A percentile compares a stretch with the other conserved stretches of the same genome.
Conservation (phyloP, 306 rosid species). For the Rosa rugosa region DNA sequence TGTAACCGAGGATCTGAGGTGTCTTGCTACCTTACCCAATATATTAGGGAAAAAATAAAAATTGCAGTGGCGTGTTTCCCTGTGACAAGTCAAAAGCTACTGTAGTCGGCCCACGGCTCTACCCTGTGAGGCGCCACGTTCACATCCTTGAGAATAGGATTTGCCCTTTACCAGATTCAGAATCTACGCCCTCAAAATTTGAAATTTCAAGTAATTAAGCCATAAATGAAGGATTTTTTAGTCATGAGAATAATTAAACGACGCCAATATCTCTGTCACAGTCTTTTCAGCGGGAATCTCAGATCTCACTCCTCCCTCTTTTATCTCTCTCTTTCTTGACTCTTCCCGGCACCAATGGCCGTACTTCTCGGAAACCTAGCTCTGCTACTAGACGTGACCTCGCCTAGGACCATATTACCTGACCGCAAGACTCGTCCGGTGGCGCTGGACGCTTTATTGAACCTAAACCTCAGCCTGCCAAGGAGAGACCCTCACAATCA, state of each 20-base stretch:
- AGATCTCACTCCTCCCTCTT: not conserved
- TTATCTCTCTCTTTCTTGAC: not conserved
- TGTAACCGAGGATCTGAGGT: no score
- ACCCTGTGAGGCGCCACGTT: conserved; percentile 34
- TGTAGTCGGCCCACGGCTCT: conserved; percentile 44
- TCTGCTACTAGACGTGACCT: conserved; percentile 57
- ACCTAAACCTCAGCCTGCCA: conserved; percentile 29
- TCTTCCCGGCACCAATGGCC: conserved; percentile 48
- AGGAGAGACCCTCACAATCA: conserved; percentile 46
- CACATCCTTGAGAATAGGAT: conserved; percentile 1
- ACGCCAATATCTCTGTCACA: conserved; percentile 35
- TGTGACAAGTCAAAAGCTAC: not conserved
- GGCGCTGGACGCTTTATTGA: conserved; percentile 53
- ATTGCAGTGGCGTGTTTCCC: conserved; percentile 13
- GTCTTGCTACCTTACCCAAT: no score
- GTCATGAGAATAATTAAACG: conserved; percentile 20
- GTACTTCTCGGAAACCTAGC: conserved; percentile 69
- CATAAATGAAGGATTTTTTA: conserved; percentile 14
- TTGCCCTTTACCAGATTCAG: not conserved
- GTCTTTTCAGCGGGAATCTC: conserved; percentile 41
- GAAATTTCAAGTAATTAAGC: not conserved
- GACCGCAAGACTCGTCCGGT: conserved; percentile 61
- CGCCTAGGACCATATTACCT: conserved; percentile 38
- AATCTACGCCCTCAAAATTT: not conserved
- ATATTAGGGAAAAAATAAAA: no score